Evolutionary conservation across 768 basidiomycete species (phyloP).

Genomic region (Psilocybe azurescens): DNA sequence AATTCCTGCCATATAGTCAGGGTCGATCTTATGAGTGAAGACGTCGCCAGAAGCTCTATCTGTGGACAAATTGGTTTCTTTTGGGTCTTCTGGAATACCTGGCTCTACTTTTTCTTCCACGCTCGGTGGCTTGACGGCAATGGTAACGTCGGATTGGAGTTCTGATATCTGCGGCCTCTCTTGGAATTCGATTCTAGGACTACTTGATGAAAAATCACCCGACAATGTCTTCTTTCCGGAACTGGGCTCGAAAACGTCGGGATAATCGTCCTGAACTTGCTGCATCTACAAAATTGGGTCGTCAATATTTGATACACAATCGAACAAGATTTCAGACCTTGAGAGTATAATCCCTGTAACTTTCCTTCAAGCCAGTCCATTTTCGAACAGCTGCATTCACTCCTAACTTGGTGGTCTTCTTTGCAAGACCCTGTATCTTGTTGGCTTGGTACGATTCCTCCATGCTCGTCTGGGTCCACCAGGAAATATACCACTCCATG

Average conservation of each 20-base stretch:
- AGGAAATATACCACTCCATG: not conserved
- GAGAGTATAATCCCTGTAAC: conserved; percentile 3
- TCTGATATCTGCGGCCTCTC: not conserved
- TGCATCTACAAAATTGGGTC: conserved; percentile 1
- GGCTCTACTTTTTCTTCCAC: too few species aligned
- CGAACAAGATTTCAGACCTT: not conserved
- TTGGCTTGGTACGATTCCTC: not conserved
- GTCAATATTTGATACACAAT: not conserved
- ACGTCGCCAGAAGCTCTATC: too few species aligned
- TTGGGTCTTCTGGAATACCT: too few species aligned
- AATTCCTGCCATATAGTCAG: too few species aligned
- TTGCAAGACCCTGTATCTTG: not conserved
- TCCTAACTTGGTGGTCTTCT: not conserved
- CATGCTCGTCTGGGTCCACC: conserved; percentile 7
- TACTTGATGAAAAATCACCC: not conserved
- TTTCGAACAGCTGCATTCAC: not conserved
- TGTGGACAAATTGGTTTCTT: too few species aligned
- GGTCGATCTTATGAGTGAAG: too few species aligned
- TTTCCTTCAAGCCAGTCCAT: conserved; percentile 2
- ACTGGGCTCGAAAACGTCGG: not conserved
- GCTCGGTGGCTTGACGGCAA: too few species aligned
- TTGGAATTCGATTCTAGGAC: not conserved
- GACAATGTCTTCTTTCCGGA: not conserved
- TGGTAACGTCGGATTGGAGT: too few species aligned
- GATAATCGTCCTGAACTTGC: not conserved